Conservation (phyloP, 805 yeast species). For the Candida ovalis region DNA sequence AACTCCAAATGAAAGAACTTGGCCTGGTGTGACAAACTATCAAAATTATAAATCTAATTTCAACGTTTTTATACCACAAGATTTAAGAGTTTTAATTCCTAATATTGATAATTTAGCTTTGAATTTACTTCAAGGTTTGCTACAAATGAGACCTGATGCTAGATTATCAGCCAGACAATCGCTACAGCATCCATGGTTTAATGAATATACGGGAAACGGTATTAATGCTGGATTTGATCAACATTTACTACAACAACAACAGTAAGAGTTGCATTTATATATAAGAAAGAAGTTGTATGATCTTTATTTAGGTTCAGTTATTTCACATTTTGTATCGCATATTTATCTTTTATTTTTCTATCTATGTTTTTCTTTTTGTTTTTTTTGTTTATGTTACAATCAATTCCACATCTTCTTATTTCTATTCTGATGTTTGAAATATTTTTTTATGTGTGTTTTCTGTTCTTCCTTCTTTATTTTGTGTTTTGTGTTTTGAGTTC, state of each 20-base stretch:
- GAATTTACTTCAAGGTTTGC: constrained; percentile 55
- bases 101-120: constrained; percentile 67
- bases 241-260: constrained; percentile 7
- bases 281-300: not conserved
- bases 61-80: constrained; percentile 86
- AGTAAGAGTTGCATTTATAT: constrained; percentile 3
- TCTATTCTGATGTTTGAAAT: too few relatives aligned
- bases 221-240: constrained; percentile 7
- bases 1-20: constrained; percentile 90
- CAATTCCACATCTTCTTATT: too few relatives aligned
- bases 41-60: constrained; percentile 86
- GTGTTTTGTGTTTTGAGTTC: not conserved
- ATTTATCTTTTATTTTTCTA: not conserved
- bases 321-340: not conserved
- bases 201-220: constrained; percentile 49
- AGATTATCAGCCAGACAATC: constrained; percentile 60
- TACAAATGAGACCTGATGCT: constrained; percentile 61
- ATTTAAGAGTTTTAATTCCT: constrained; percentile 65
- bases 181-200: constrained; percentile 75
- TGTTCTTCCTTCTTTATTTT: not conserved
- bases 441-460: too few relatives aligned
- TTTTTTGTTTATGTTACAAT: not conserved
- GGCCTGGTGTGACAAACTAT: constrained; percentile 94
- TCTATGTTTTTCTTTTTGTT: not conserved
- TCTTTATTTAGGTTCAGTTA: not conserved